Evolutionary conservation across 352 stramenopile genomes (phyloP), one percentile per base, ranked within the genome.

Genomic region (Elongisporangium anandrum): DNA sequence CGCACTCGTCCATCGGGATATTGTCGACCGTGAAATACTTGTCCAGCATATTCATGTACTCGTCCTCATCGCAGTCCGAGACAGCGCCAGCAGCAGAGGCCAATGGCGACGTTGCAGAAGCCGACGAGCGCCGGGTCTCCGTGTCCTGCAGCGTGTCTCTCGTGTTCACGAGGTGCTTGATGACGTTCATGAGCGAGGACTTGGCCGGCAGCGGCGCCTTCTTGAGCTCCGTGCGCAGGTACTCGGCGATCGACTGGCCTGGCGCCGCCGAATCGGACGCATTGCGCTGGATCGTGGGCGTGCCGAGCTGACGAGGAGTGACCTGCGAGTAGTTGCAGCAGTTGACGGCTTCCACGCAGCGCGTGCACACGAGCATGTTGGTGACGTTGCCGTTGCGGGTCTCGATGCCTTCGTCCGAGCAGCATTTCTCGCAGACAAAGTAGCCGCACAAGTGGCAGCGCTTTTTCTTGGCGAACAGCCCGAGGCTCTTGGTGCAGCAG

Each of bases 401-500:
- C 61, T 76, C 68, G 52, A 76, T 66, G 10, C 65, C 57, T 47
- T 76, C 68, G 0, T 49, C 55, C 0, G 53, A 60, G n/a, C 52
- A 48, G 29, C 68, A 76, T 1, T 38, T 23, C 9, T 68, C 52
- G 50, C 68, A 76, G 4, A 76, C 61, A 29, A 66, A 65, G 49
- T 66, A 76, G 19, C 65, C 64, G 23, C 68, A 76, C 26, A 76
- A 29, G 10, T 73, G 70, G 34, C 68, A 76, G 2, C 68, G 55
- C 6, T 59, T 64, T 6, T 64, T 54, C n/a, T 56, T 38, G 2
- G 59, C 51, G 7, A 72, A 45, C n/a, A 61, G 52, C 4, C 58
- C 63, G 9, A 90, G 60, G 19, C 65, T 75, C 57, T 78, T 81
- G 12, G 71, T 75, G 41, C 81, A 91, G 59, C 72, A 80, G 24